Base-by-base conservation (phyloP, 345 rosid genomes). In the Dipteronia dyeriana region DNA sequence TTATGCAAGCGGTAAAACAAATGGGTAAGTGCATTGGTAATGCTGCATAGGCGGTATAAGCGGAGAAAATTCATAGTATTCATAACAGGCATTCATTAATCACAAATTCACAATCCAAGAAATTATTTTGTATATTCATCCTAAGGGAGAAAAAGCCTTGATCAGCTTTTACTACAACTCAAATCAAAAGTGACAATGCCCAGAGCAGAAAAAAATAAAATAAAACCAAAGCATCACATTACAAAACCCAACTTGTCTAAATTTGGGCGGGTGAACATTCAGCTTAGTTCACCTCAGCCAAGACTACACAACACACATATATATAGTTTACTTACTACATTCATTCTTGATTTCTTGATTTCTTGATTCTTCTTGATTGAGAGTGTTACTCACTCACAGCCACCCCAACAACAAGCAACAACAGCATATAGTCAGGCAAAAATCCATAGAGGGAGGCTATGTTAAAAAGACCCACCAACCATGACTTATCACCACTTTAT, bases 191-290 rank as follows among this genome's bases (percentile, higher is more conserved):
- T 26, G 26, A 26, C 26, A 67, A 47, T 19, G 74, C 62, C 61
- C 4, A 9, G 17, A 39, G 60, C 66, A 72, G 54, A 38, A 60
- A 60, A 73, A 59, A 20, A 39, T n/a, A 56, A 1, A 11, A 19
- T n/a, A 7, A 7, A 22, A 60, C 31, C 22, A 22, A 60, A 72
- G 23, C 74, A 53, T 69, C 41, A 49, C 41, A 47, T 14, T 53
- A 19, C 45, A 34, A 38, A 71, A 31, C 13, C 53, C 75, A 38
- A 38, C 56, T 43, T 45, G 39, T 5, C 60, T 56, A 0, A 26
- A 26, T 26, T 73, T 64, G 75, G 73, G 79, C 79, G 81, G 84
- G 78, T 78, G 79, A 74, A 73, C 41, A n/a, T n/a, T n/a, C n/a
- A 43, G 29, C 76, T 34, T 66, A 45, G 11, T 62, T 77, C 84